Percentiles rank a stretch among this genome's conserved stretches.
These are phyloP conservation scores for Mikania micrantha DNA, from an alignment of 129 eudicot species.

Conservation along the genomic window DNA sequence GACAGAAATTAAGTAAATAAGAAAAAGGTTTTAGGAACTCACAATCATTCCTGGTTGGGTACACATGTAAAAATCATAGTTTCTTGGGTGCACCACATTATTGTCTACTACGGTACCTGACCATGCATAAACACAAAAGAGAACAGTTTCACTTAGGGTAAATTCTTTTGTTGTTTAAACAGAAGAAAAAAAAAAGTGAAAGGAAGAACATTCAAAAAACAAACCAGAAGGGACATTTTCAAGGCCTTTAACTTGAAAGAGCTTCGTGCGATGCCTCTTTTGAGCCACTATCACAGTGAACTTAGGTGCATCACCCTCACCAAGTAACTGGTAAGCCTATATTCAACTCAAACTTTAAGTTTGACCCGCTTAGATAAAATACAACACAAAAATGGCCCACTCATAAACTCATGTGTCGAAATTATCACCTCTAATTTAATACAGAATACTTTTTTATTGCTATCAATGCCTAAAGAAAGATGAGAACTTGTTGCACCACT, in stretches of 20 bases:
- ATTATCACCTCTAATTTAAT: not conserved
- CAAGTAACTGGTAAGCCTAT: conserved; percentile 82
- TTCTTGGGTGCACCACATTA: conserved; percentile 77
- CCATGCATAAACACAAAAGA: conserved; percentile 13
- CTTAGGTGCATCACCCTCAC: conserved; percentile 70
- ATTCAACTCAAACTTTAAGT: not conserved
- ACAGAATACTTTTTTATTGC: not conserved
- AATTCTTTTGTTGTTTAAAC: not conserved
- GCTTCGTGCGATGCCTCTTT: conserved; percentile 73
- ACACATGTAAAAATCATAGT: conserved; percentile 91
- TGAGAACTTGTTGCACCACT: conserved; percentile 10
- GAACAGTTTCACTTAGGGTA: not conserved
- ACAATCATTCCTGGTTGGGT: conserved; percentile 88
- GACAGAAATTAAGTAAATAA: not conserved
- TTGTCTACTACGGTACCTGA: conserved; percentile 89
- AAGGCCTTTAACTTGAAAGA: conserved; percentile 53
- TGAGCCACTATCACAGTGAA: conserved; percentile 92
- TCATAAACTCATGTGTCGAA: not conserved
- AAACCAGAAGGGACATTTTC: conserved; percentile 86
- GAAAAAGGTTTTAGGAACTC: conserved; percentile 38
- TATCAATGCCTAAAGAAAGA: not conserved
- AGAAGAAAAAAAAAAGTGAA: not conserved
- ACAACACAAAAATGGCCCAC: not conserved
- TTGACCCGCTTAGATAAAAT: not conserved
- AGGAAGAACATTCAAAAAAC: not conserved